Percentiles rank a stretch among this genome's conserved stretches.
Conservation (phyloP, 257 asterid genomes). For the Cordia subcordata region DNA sequence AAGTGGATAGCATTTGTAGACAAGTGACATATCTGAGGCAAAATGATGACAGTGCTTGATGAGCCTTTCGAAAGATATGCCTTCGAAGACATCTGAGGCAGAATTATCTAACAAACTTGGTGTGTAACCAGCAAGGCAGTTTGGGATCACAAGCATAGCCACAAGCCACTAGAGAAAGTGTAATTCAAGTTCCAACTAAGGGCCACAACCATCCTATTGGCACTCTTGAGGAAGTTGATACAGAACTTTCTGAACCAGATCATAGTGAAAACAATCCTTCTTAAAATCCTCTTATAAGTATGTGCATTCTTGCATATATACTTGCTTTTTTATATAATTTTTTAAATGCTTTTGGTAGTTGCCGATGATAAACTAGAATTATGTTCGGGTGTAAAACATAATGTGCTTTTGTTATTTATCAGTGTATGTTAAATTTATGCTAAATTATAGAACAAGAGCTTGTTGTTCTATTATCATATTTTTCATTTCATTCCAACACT, state of each 20-base stretch:
- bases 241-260: conserved; percentile 26
- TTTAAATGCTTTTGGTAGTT: too few relatives aligned
- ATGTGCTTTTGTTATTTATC: too few relatives aligned
- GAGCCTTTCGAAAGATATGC: conserved; percentile 73
- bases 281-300: conserved; percentile 2
- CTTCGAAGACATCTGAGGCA: conserved; percentile 70
- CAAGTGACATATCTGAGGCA: conserved; percentile 26
- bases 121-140: conserved; percentile 42
- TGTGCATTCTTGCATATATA: too few relatives aligned
- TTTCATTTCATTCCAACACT: too few relatives aligned
- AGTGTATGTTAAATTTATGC: too few relatives aligned
- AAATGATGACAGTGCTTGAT: too few relatives aligned
- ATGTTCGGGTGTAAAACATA: too few relatives aligned
- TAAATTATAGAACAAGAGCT: too few relatives aligned
- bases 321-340: too few relatives aligned
- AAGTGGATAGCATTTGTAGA: conserved; percentile 45
- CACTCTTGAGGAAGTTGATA: conserved; percentile 38
- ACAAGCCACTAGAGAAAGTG: conserved; percentile 29
- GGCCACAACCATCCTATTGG: conserved; percentile 25
- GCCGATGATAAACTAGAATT: too few relatives aligned
- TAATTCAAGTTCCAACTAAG: conserved; percentile 25
- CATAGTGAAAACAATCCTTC: conserved; percentile 21
- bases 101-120: conserved; percentile 84
- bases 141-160: conserved; percentile 28
- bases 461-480: too few relatives aligned